phyloP scores from a whole-genome alignment of 257 asterid species.

The Lycium barbarum region DNA sequence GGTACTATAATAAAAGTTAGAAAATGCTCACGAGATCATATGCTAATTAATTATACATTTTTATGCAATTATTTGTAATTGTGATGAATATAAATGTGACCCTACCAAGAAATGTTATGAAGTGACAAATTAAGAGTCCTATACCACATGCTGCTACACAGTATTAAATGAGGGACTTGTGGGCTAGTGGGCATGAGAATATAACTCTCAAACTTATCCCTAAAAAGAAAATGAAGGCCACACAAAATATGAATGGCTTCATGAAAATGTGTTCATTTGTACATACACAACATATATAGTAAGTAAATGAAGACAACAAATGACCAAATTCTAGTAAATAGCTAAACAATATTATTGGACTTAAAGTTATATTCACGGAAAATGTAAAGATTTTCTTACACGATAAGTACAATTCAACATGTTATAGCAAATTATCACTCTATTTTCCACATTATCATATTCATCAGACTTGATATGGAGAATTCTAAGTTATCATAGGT shows the following conservation, averaged over 20 bases:
- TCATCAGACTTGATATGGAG: too few relatives aligned
- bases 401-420: background rate
- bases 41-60: background rate
- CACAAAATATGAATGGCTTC: background rate
- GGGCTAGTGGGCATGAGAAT: conserved; percentile 25
- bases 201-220: conserved; percentile 24
- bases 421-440: background rate
- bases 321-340: background rate
- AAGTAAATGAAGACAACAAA: background rate
- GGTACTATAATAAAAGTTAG: background rate
- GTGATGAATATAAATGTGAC: background rate
- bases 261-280: background rate
- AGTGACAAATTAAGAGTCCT: conserved; percentile 12
- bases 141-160: conserved; percentile 12
- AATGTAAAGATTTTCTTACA: background rate
- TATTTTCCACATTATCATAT: too few relatives aligned
- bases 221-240: background rate
- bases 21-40: background rate
- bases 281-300: background rate
- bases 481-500: too few relatives aligned
- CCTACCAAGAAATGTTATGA: background rate
- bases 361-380: background rate
- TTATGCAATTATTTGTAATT: background rate
- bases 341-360: background rate
- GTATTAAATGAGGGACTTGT: background rate